These are phyloP conservation scores for Trypanosoma rangeli DNA, from an alignment of 208 protist genomes.

Conservation along the genomic window DNA sequence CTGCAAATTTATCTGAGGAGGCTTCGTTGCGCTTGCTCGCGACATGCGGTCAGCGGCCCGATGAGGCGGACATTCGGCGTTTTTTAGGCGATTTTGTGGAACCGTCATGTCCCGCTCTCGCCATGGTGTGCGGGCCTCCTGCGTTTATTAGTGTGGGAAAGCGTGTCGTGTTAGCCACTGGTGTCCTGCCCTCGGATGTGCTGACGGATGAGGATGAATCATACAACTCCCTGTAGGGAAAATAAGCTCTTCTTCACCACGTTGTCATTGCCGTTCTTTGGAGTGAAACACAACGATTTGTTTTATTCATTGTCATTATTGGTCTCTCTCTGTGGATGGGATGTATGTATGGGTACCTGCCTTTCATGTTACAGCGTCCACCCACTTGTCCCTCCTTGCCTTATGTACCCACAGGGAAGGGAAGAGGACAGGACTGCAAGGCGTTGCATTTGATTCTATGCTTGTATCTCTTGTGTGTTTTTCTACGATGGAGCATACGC, in stretches of 20 bases:
- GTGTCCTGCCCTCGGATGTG: conserved; percentile 54
- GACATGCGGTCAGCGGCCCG: conserved; percentile 37
- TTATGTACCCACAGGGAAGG: too few species aligned
- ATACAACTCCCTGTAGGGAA: not conserved
- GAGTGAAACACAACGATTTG: not conserved
- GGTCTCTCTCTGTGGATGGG: not conserved
- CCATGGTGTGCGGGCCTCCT: conserved; percentile 69
- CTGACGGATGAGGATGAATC: conserved; percentile 47
- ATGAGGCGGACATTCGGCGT: conserved; percentile 34
- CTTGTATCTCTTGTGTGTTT: not conserved
- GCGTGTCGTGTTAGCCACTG: conserved; percentile 40
- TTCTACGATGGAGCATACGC: too few species aligned
- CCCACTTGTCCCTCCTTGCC: too few species aligned
- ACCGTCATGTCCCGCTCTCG: conserved; percentile 33
- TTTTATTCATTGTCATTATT: conserved; percentile 24
- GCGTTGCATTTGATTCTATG: not conserved
- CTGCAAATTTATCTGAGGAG: not conserved
- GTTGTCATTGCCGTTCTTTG: not conserved
- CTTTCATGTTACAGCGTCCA: not conserved
- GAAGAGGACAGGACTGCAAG: too few species aligned
- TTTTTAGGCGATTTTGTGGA: conserved; percentile 42
- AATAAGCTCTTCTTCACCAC: not conserved
- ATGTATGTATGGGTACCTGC: conserved; percentile 4
- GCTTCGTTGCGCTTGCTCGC: conserved; percentile 17
- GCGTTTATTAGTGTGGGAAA: conserved; percentile 51